Evolutionary conservation across 768 basidiomycete species (phyloP), one percentile per base, ranked within the genome.

Genomic region (Leucocoprinus sp.): DNA sequence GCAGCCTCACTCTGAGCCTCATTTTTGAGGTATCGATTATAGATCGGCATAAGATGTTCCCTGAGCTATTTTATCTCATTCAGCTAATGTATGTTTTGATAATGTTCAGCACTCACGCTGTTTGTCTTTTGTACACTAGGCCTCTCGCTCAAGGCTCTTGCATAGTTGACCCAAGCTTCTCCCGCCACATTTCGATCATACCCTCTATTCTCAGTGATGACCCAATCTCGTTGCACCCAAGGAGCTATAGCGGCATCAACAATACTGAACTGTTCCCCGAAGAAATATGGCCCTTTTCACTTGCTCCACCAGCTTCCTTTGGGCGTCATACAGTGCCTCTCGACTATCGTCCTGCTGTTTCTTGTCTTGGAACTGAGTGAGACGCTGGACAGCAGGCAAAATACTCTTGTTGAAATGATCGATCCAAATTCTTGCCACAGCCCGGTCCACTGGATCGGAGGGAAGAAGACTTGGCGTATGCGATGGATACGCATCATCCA

Each of bases 221-320:
- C 60, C 52, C 71, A 72, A 43, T 78, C 72, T 35, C 67, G 60
- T 6, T 56, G 55, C 26, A 65, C 57, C 74, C 78, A 84, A 18
- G 81, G 80, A 22, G 74, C 79, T 18, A 78, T 58, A 1, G 68
- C 69, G 24, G 72, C 58, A 53, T 82, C 81, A 4, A 75, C 75
- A 31, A 76, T 55, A 31, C 69, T 64, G 52, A 78, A 75, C 33
- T 74, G 60, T 18, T 74, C 66, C 14, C 80, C 80, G 19, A 70
- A 55, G 57, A 79, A 83, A 54, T 71, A 82, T 9, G 76, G 76
- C 4, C 73, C 78, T 42, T 62, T 63, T 24, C n/a, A 64, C 54
- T 28, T 61, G 52, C 22, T 55, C 51, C n/a, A 49, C 71, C 22
- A 59, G 60, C 45, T 59, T 61, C 31, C 56, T 52, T 19, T 66